Base-by-base conservation (phyloP, 2,329 filamentous ascomycete species). In the Zymoseptoria passerinii region DNA sequence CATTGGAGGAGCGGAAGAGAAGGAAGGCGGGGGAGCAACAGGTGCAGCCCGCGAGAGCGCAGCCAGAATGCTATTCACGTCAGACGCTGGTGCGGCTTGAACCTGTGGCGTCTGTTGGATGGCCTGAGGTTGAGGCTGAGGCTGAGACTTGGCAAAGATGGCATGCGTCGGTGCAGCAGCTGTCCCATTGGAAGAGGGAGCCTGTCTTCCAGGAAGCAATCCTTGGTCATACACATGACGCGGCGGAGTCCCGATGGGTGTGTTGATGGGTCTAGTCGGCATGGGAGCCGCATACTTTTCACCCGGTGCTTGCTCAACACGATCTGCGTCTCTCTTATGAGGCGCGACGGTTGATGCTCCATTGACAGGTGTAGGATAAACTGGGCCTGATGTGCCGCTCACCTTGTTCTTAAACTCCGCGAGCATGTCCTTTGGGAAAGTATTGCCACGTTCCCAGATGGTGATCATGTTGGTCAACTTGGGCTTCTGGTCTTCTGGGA, bases 381-480 rank as follows among this genome's bases (percentile, higher is more conserved):
- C 29, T 29, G 57, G 50, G 19, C 60, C 57, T 40, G 53, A 54
- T 35, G 57, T 27, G 49, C 61, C 61, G 55, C 61, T 65, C 20
- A 71, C 62, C 65, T 66, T 92, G 71, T 89, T 82, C 76, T 90
- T 92, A 81, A 95, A 95, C 44, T 83, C 84, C n/a, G 77, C 73
- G 67, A 99, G 83, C 84, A 96, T 87, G 56, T 85, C 75, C 49
- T 81, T 73, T 27, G 94, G 91, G 74, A 99, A 97, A 20, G 92
- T 97, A 72, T 88, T 87, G 64, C 90, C 90, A 71, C 94, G 94
- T 73, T 96, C 92, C 94, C 94, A 99, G 66, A 99, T 99, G 72
- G 96, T 92, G 76, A 97, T 80, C 67, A 99, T 83, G 74, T 97
- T 97, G 72, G 82, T 86, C 75, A 97, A 92, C 79, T 96, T 97